phyloP scores from a whole-genome alignment of 345 rosid species.

The Excoecaria cochinchinensis region DNA sequence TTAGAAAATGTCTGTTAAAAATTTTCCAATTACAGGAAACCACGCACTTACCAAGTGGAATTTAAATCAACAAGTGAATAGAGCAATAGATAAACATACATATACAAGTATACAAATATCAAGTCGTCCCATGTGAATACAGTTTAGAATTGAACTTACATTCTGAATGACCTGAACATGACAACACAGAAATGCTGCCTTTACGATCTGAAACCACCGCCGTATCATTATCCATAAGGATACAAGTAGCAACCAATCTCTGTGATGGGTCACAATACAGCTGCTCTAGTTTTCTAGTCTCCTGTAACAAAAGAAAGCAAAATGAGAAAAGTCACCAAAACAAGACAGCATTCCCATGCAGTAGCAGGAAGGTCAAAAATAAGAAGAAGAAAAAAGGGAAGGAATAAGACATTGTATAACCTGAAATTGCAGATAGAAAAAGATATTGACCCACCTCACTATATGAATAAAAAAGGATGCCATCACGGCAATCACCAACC shows the following conservation, averaged over 20 bases:
- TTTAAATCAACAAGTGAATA: background rate
- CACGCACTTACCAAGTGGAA: too few species aligned
- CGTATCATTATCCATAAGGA: slow-evolving; percentile 73
- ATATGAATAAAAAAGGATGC: slow-evolving; percentile 85
- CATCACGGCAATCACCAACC: slow-evolving; percentile 99
- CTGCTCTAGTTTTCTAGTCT: slow-evolving; percentile 79
- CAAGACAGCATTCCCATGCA: background rate
- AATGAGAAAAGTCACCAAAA: slow-evolving; percentile 14
- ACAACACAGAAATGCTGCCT: slow-evolving; percentile 86
- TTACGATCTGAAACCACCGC: slow-evolving; percentile 96
- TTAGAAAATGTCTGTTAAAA: background rate
- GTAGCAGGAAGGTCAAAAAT: background rate
- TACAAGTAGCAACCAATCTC: slow-evolving; percentile 93
- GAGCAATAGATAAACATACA: background rate
- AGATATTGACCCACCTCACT: slow-evolving; percentile 58
- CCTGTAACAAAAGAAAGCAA: slow-evolving; percentile 44
- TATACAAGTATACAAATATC: background rate
- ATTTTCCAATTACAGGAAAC: background rate
- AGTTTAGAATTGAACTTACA: slow-evolving; percentile 31
- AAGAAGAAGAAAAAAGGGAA: slow-evolving; percentile 2
- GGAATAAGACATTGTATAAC: background rate
- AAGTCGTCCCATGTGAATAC: background rate
- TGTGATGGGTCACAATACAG: slow-evolving; percentile 88
- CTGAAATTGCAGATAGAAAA: background rate
- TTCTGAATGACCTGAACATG: slow-evolving; percentile 68